Percentiles rank a stretch among this genome's conserved stretches.
Conservation (phyloP, 805 yeast genomes). For the Teunomyces funiuensis region DNA sequence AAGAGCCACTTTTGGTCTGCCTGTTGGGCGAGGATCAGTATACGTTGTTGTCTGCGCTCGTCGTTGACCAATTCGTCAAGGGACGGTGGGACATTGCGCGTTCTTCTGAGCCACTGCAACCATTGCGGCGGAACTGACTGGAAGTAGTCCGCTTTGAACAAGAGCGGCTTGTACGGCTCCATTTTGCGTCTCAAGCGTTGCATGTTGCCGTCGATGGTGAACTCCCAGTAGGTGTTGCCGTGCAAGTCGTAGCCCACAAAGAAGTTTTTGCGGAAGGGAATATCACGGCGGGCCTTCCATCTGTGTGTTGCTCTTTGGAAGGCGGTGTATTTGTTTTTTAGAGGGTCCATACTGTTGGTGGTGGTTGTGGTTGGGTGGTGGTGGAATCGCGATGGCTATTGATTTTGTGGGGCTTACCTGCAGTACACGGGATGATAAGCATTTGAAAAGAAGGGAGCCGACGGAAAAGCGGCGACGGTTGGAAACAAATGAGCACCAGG, state of each 20-base stretch:
- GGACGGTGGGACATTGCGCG: slow-evolving; percentile 60
- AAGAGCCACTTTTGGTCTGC: slow-evolving; percentile 43
- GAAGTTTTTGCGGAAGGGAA: slow-evolving; percentile 70
- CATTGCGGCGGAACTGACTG: slow-evolving; percentile 66
- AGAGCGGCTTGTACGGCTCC: slow-evolving; percentile 50
- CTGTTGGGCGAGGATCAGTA: slow-evolving; percentile 50
- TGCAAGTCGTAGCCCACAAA: slow-evolving; percentile 78
- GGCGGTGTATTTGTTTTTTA: slow-evolving; percentile 48
- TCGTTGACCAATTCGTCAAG: slow-evolving; percentile 62
- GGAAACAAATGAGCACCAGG: background rate
- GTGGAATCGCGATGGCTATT: background rate
- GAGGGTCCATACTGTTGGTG: slow-evolving; percentile 50
- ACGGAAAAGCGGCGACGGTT: no score
- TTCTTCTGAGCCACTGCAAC: slow-evolving; percentile 77
- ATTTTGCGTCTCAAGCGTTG: slow-evolving; percentile 60
- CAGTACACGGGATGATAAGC: background rate
- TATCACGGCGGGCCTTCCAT: slow-evolving; percentile 59
- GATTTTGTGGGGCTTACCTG: background rate
- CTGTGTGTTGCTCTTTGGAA: slow-evolving; percentile 51
- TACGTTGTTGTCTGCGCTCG: slow-evolving; percentile 50
- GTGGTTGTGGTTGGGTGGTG: background rate
- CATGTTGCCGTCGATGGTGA: slow-evolving; percentile 53
- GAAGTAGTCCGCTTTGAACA: slow-evolving; percentile 58
- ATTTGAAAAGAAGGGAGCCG: no score
- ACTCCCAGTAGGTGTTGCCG: slow-evolving; percentile 88